A percentile compares a stretch with the other conserved stretches of the same genome.
Evolutionary conservation across 2,329 filamentous ascomycete genomes (phyloP).

Genomic region (Scedosporium dehoogii): DNA sequence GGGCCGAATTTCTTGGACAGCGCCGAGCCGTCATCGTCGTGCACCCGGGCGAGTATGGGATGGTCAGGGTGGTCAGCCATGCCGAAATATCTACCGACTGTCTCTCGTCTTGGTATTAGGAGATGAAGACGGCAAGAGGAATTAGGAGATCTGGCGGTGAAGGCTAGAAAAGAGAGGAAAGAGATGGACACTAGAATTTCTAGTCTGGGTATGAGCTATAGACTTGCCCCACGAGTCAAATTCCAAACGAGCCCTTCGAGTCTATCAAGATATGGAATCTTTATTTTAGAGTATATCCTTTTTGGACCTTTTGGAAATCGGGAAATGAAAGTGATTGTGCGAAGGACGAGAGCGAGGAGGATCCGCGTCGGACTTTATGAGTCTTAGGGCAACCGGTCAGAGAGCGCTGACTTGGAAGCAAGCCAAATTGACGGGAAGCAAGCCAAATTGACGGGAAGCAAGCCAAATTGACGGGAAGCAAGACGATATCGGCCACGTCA

Average conservation of each 20-base stretch:
- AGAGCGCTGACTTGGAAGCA: neutral
- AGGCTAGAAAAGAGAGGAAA: conserved; percentile 9
- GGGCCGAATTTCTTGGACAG: conserved; percentile 68
- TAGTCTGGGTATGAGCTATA: neutral
- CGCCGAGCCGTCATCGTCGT: conserved; percentile 50
- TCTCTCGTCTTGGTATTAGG: neutral
- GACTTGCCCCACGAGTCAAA: neutral
- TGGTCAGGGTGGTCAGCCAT: conserved; percentile 30
- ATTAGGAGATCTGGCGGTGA: neutral
- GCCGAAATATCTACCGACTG: conserved; percentile 21
- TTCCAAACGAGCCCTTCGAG: neutral
- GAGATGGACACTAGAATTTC: conserved; percentile 1
- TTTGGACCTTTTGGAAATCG: neutral
- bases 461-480: neutral
- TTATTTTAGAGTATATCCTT: neutral
- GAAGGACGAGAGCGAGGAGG: neutral
- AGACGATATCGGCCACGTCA: conserved; percentile 6
- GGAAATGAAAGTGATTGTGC: conserved; percentile 1
- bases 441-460: no score
- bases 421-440: neutral
- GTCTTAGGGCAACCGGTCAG: conserved; percentile 2
- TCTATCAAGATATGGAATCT: neutral
- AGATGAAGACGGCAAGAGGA: conserved; percentile 18
- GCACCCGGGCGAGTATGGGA: conserved; percentile 15
- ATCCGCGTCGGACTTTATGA: neutral